Percentiles rank a stretch among this genome's conserved stretches.
Evolutionary conservation across 2,329 filamentous ascomycete species (phyloP).

Genomic region (Pezicula radicicola): DNA sequence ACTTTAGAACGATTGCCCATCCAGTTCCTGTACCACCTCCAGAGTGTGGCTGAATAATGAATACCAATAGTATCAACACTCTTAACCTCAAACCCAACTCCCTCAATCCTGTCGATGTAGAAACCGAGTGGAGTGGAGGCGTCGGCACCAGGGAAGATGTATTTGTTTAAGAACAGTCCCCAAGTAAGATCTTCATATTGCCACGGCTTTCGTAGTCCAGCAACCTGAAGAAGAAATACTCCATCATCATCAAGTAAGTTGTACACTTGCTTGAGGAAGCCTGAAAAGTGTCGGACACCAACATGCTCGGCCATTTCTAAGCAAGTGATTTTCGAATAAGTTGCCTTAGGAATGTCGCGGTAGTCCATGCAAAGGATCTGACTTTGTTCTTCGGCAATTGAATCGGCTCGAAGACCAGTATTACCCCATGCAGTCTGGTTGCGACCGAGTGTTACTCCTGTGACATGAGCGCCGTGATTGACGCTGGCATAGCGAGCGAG

Average conservation of each 20-base stretch:
- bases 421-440: constrained; percentile 74
- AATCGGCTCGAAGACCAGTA: constrained; percentile 56
- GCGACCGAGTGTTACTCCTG: constrained; percentile 67
- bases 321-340: constrained; percentile 69
- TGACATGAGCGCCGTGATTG: constrained; percentile 73
- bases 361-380: constrained; percentile 69
- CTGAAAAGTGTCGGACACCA: constrained; percentile 62
- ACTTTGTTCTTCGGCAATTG: constrained; percentile 61
- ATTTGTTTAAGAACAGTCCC: constrained; percentile 77
- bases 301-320: constrained; percentile 75
- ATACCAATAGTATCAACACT: constrained; percentile 21
- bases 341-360: constrained; percentile 59
- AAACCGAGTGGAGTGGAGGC: constrained; percentile 67
- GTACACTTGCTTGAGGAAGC: constrained; percentile 62
- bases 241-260: constrained; percentile 71
- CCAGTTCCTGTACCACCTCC: constrained; percentile 75
- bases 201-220: constrained; percentile 67
- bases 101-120: constrained; percentile 63
- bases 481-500: constrained; percentile 68
- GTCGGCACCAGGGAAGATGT: constrained; percentile 70
- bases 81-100: constrained; percentile 68
- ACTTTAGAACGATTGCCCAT: constrained; percentile 68
- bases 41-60: constrained; percentile 68
- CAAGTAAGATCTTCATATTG: constrained; percentile 72
- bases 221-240: constrained; percentile 69